Evolutionary conservation across 352 stramenopile genomes (phyloP).

Genomic region (Phytophthora aleatoria): DNA sequence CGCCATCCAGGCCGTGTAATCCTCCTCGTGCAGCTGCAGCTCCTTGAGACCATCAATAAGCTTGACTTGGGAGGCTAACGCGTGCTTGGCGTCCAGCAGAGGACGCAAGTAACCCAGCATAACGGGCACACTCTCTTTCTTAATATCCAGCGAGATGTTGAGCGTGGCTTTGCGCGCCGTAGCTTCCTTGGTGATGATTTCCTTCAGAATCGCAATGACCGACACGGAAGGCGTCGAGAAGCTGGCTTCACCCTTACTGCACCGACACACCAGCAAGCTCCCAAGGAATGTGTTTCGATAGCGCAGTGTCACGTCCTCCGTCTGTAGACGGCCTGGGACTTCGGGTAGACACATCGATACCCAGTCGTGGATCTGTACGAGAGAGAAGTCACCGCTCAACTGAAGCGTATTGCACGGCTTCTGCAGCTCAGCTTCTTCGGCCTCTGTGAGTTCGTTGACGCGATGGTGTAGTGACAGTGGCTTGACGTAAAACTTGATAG

Average conservation of each 20-base stretch:
- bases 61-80: conserved; percentile 75
- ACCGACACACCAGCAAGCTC: conserved; percentile 74
- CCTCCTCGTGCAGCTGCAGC: conserved; percentile 80
- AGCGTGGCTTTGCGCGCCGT: conserved; percentile 77
- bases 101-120: conserved; percentile 72
- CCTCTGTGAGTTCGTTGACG: conserved; percentile 58
- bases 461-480: conserved; percentile 84
- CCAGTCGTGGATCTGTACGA: conserved; percentile 90
- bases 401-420: conserved; percentile 67
- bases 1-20: conserved; percentile 74
- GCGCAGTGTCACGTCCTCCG: conserved; percentile 70
- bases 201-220: conserved; percentile 85
- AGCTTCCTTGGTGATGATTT: conserved; percentile 86
- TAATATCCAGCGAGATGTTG: conserved; percentile 83
- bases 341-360: conserved; percentile 78
- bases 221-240: conserved; percentile 83
- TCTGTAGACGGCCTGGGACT: conserved; percentile 72
- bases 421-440: conserved; percentile 58
- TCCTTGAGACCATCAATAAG: conserved; percentile 88
- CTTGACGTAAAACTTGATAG: conserved; percentile 79
- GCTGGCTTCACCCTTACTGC: conserved; percentile 71
- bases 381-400: conserved; percentile 74
- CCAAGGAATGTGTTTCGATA: conserved; percentile 83
- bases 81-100: conserved; percentile 73
- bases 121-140: conserved; percentile 74